Evolutionary conservation across 345 rosid species (phyloP).

Genomic region (Eutrema japonicum): DNA sequence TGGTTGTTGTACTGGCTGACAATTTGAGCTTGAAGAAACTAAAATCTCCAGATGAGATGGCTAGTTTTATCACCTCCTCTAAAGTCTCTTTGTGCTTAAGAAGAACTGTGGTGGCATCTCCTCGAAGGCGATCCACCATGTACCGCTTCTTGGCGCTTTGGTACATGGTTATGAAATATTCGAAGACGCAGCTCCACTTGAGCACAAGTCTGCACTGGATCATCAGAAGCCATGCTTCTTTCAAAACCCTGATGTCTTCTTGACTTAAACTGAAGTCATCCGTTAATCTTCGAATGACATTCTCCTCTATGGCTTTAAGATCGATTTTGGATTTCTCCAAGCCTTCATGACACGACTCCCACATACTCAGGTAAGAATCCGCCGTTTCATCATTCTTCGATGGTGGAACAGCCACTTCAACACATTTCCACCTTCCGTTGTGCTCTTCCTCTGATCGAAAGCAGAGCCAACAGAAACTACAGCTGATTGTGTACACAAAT

Average conservation of each 20-base stretch:
- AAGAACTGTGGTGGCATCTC: neutral
- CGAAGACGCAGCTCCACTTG: slow-evolving; percentile 20
- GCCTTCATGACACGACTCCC: neutral
- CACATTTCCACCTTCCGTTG: neutral
- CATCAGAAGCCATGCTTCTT: neutral
- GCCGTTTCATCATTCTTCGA: no score
- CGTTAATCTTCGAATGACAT: no score
- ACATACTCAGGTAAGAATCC: no score
- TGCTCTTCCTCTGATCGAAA: slow-evolving; percentile 10
- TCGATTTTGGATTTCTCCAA: neutral
- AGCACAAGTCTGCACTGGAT: slow-evolving; percentile 23
- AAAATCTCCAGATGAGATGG: neutral
- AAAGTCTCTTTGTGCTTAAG: neutral
- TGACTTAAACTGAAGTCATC: no score
- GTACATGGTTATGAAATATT: neutral
- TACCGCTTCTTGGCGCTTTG: slow-evolving; percentile 15
- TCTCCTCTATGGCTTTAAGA: neutral
- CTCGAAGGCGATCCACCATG: neutral
- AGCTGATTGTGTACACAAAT: neutral
- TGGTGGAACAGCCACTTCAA: neutral
- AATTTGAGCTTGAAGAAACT: neutral
- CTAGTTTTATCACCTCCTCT: neutral
- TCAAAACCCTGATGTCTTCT: neutral
- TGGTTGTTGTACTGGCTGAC: neutral
- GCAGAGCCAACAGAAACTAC: slow-evolving; percentile 19